A percentile compares a stretch with the other conserved stretches of the same genome.
Conservation (phyloP, 257 asterid species). For the Parsonsia alboflavescens region DNA sequence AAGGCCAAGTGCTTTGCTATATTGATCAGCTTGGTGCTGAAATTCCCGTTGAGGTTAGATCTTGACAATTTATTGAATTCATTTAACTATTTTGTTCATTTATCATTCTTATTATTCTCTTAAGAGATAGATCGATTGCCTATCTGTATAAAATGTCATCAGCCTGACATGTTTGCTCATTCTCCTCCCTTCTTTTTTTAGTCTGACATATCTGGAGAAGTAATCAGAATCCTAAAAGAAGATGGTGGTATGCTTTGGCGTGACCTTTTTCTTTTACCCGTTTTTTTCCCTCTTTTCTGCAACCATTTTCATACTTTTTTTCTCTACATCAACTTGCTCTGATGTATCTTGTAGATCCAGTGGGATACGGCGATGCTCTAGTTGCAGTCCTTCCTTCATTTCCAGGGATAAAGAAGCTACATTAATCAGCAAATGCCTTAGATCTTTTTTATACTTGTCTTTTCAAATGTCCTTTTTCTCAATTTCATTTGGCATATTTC, state of each 20-base stretch:
- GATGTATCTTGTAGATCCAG: constrained; percentile 45
- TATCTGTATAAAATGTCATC: not conserved
- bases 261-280: not conserved
- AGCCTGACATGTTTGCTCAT: not conserved
- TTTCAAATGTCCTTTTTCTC: not conserved
- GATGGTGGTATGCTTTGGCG: constrained; percentile 66
- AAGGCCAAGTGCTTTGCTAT: constrained; percentile 87
- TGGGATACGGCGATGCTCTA: constrained; percentile 82
- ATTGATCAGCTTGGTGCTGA: constrained; percentile 85
- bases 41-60: constrained; percentile 72
- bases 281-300: no score
- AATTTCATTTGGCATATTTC: not conserved
- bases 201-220: constrained; percentile 79
- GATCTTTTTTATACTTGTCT: not conserved
- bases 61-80: not conserved
- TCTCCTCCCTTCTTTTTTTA: constrained; percentile 18
- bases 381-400: constrained; percentile 79
- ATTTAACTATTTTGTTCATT: not conserved
- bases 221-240: constrained; percentile 54
- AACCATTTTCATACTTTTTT: not conserved
- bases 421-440: constrained; percentile 14
- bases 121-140: not conserved
- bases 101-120: not conserved
- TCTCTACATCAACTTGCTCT: not conserved
- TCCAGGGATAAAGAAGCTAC: constrained; percentile 82